These are phyloP conservation scores for Blastobotrys peoriensis DNA, from an alignment of 805 yeast genomes.

Conservation along the genomic window DNA sequence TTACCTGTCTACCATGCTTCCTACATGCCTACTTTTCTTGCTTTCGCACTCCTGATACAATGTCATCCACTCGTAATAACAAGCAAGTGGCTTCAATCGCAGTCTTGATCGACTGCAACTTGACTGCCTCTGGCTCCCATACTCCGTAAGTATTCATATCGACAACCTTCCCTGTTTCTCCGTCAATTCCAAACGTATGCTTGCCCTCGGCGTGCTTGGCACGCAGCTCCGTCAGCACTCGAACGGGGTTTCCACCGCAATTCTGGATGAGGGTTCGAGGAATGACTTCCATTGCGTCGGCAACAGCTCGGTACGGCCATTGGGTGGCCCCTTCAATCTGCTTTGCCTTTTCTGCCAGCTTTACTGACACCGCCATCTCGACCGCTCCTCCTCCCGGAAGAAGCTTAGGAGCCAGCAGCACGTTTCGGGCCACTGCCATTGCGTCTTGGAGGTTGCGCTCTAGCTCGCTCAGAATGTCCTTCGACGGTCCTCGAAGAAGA, in stretches of 20 bases:
- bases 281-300: slow-evolving; percentile 97
- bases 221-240: slow-evolving; percentile 81
- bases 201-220: slow-evolving; percentile 94
- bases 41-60: slow-evolving; percentile 89
- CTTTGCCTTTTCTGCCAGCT: slow-evolving; percentile 83
- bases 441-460: slow-evolving; percentile 98
- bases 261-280: slow-evolving; percentile 97
- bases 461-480: slow-evolving; percentile 91
- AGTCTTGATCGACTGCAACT: slow-evolving; percentile 95
- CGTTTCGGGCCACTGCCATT: slow-evolving; percentile 95
- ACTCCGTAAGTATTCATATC: slow-evolving; percentile 95
- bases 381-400: slow-evolving; percentile 99
- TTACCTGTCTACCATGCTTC: too few relatives aligned
- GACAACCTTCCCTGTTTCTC: slow-evolving; percentile 87
- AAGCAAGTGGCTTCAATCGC: slow-evolving; percentile 96
- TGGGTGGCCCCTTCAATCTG: slow-evolving; percentile 90
- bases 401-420: slow-evolving; percentile 86
- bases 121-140: slow-evolving; percentile 99
- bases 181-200: slow-evolving; percentile 85
- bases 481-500: slow-evolving; percentile 90
- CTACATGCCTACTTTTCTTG: slow-evolving; percentile 13
- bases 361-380: slow-evolving; percentile 95
- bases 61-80: slow-evolving; percentile 92
- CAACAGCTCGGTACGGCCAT: slow-evolving; percentile 98
- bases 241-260: slow-evolving; percentile 95